Base-by-base conservation (phyloP, 2,329 filamentous ascomycete species). In the Scedosporium apiospermum region DNA sequence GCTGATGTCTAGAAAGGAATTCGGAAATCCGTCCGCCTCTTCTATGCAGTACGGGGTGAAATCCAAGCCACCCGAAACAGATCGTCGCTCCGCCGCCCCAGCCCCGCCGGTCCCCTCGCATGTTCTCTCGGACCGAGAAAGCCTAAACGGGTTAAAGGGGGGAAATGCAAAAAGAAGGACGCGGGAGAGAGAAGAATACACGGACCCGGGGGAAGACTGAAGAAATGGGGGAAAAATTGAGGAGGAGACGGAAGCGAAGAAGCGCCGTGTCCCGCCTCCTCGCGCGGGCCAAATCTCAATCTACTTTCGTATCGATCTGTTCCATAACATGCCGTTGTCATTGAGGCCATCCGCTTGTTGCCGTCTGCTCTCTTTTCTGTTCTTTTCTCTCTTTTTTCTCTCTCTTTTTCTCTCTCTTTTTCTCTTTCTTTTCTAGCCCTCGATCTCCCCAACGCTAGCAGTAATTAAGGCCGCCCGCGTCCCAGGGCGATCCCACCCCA, bases 401-500 rank as follows among this genome's bases (percentile, higher is more conserved):
- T 14, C 3, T 12, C 34, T 6, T 4, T 38, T 14, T 12, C 10
- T 12, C 9, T 12, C 2, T 38, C 6, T 3, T 14, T 38, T 14
- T 38, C 9, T 10, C 34, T 38, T 14, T 38, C 3, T 38, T 38
- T 38, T 38, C 34, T 38, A 38, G 34, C 34, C 34, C 34, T 38
- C 10, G 34, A 38, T 38, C 34, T 38, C 34, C 30, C 34, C 34
- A 38, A 9, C 34, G 34, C 34, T 38, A 38, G 34, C 12, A 26
- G 51, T 55, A 23, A 55, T 23, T 23, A 55, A 27, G 51, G 51
- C 51, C 51, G 51, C 18, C 51, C 51, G 51, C 23, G 18, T 42
- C 58, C 58, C 6, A n/a, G 18, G 58, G 12, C 58, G 58, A 60
- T 60, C 38, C 41, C 21, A 60, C 38, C 55, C 44, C 58, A 21